These are phyloP conservation scores for Penicillium soppii DNA, from an alignment of 495 filamentous ascomycete species.

Conservation along the genomic window DNA sequence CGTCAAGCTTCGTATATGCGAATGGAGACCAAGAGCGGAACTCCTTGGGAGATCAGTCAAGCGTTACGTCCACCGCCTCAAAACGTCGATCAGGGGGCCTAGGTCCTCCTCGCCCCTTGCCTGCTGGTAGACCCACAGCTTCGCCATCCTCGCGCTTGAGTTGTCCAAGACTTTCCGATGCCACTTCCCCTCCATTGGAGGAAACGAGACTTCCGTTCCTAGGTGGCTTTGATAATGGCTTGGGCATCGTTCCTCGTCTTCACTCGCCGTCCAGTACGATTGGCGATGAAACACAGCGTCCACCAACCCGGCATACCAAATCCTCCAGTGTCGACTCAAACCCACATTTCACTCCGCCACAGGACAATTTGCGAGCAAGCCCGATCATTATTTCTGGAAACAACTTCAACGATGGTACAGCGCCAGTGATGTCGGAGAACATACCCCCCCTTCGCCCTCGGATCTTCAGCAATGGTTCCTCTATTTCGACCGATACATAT, in stretches of 20 bases:
- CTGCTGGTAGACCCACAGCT: slow-evolving; percentile 23
- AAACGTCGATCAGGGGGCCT: slow-evolving; percentile 40
- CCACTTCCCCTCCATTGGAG: slow-evolving; percentile 27
- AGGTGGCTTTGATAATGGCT: slow-evolving; percentile 4
- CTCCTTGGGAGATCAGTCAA: slow-evolving; percentile 21
- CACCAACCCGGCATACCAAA: slow-evolving; percentile 32
- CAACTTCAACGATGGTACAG: slow-evolving; percentile 18
- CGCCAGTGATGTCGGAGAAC: slow-evolving; percentile 28
- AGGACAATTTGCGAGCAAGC: slow-evolving; percentile 34
- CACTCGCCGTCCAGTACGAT: slow-evolving; percentile 21
- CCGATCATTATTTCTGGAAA: slow-evolving; percentile 32
- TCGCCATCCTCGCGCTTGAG: slow-evolving; percentile 43
- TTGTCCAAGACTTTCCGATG: slow-evolving; percentile 35
- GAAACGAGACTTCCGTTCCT: slow-evolving; percentile 11
- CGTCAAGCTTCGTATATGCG: slow-evolving; percentile 59
- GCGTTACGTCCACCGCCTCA: slow-evolving; percentile 8
- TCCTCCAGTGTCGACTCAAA: slow-evolving; percentile 41
- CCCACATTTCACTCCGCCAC: slow-evolving; percentile 15
- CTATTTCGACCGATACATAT: slow-evolving; percentile 29
- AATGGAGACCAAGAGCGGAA: slow-evolving; percentile 47
- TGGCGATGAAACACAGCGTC: slow-evolving; percentile 14
- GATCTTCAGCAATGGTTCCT: slow-evolving; percentile 42
- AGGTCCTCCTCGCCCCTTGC: slow-evolving; percentile 27
- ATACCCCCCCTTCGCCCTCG: slow-evolving; percentile 37
- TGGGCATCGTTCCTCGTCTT: slow-evolving; percentile 18